Base-by-base conservation (phyloP, 208 protist genomes). In the Trypanosoma vivax region DNA sequence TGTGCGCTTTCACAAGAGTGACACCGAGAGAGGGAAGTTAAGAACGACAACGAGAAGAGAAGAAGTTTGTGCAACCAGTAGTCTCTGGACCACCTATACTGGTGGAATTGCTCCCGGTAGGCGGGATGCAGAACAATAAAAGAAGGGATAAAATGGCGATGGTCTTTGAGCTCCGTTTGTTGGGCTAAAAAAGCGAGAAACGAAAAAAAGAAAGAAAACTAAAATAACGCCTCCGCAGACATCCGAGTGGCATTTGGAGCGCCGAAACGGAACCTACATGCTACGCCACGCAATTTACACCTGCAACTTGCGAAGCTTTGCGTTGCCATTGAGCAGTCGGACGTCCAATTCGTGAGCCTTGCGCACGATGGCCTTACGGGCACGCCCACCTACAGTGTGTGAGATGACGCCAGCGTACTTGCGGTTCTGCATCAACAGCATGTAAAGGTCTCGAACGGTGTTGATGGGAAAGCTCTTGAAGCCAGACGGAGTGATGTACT, bases 371-470 rank as follows among this genome's bases (percentile, higher is more conserved):
- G 90, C 87, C 83, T 98, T 97, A 73, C 97, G 92, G 46, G 82
- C 84, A 62, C 89, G 88, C 41, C 96, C 94, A 29, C 94, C 97
- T 31, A 99, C 93, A 54, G 83, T 95, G 83, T 92, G 73, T 41
- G 84, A 85, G 76, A 99, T 99, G 59, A 99, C 94, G 48, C 97
- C 97, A 47, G 95, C 92, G 84, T 99, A 99, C 80, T 95, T 99
- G 64, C 96, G 92, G 96, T 99, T 99, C 76, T 99, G 97, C 97
- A 99, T 99, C 27, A 99, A 76, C 24, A 99, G 95, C 76, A 99
- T 89, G 78, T 99, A 97, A 42, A 99, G 88, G 59, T 99, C 98
- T 70, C 96, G 75, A 50, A 96, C 83, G 60, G 94, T 98, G 73
- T 78, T 73, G 50, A 98, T 86, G 53, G 79, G 76, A 79, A 99